phyloP scores from a whole-genome alignment of 805 yeast species.

The Lachancea mirantina region DNA sequence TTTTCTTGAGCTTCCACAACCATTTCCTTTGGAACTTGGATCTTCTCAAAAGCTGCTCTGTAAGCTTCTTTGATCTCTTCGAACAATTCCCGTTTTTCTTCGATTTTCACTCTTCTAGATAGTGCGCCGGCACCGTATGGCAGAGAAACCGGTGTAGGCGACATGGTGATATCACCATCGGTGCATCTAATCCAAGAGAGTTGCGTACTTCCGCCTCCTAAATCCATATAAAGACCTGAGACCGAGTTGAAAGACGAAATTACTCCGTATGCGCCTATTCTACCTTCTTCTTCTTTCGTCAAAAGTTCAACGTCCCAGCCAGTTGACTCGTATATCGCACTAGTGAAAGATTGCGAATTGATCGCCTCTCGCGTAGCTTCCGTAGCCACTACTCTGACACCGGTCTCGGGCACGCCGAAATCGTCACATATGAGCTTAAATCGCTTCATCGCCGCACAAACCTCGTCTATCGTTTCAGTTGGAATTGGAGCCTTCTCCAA shows the following conservation, averaged over 20 bases:
- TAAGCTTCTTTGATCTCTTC: conserved; percentile 49
- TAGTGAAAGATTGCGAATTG: conserved; percentile 52
- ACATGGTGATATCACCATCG: conserved; percentile 48
- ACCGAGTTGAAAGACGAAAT: conserved; percentile 64
- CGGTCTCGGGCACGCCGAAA: conserved; percentile 57
- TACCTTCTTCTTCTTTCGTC: conserved; percentile 58
- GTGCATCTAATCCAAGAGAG: conserved; percentile 59
- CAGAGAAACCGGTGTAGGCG: conserved; percentile 51
- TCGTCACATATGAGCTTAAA: conserved; percentile 65
- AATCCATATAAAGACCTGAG: conserved; percentile 62
- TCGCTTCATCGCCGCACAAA: conserved; percentile 56
- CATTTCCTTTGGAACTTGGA: conserved; percentile 47
- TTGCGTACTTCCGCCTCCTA: conserved; percentile 68
- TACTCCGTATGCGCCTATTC: conserved; percentile 64
- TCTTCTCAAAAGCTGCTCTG: conserved; percentile 41
- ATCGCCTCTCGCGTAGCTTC: conserved; percentile 68
- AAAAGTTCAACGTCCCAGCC: conserved; percentile 61
- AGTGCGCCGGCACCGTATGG: conserved; percentile 73
- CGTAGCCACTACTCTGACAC: conserved; percentile 64
- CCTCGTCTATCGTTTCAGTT: conserved; percentile 48
- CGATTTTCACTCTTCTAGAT: conserved; percentile 46
- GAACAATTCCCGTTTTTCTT: conserved; percentile 42
- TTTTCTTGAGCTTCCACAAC: conserved; percentile 42
- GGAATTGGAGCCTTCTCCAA: conserved; percentile 47
- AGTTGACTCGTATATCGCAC: conserved; percentile 48